Evolutionary conservation across 1,284 basidiomycete genomes (phyloP), one percentile per base, ranked within the genome.

Genomic region (Exsudoporus floridanus): DNA sequence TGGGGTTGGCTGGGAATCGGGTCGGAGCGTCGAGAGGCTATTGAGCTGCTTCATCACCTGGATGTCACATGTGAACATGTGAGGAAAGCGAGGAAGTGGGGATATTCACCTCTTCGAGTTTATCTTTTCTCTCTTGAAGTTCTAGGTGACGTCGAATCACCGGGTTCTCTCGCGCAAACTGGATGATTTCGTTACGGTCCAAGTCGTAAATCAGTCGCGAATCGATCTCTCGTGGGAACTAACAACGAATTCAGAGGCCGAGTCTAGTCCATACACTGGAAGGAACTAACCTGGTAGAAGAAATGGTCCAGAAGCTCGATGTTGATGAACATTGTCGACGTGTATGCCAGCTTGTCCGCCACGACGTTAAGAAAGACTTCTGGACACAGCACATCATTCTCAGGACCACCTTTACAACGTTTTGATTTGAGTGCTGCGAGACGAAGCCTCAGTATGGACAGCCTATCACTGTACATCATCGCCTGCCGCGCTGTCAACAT

Each of bases 201-300:
- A 98, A 79, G 70, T 96, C 90, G 64, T 98, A 97, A 41, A 96
- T 80, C 46, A 99, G 75, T 27, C 94, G 81, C n/a, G 92, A 91
- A 70, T 99, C 95, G 56, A 99, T 96, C 74, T 98, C 96, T 33
- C 95, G 86, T 49, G 96, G 96, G 77, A 99, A 98, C 88, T 97
- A 54, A 3, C 51, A 19, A 25, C 34, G 10, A 31, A 25, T 19
- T 49, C 35, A 56, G 50, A 43, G 9, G 14, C 35, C 40, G 16
- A 19, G 3, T 36, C 23, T n/a, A 33, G n/a, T 38, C 46, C 36
- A 14, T n/a, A 42, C 19, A 50, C 16, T 23, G 30, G 25, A 21
- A 23, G 35, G 8, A 14, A 65, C 78, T 50, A 60, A 90, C 91
- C 77, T 94, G 92, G 69, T 98, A 98, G 77, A 99, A 98, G 81